Base-by-base conservation (phyloP, 805 yeast species). In the Metschnikowia cubensis region DNA sequence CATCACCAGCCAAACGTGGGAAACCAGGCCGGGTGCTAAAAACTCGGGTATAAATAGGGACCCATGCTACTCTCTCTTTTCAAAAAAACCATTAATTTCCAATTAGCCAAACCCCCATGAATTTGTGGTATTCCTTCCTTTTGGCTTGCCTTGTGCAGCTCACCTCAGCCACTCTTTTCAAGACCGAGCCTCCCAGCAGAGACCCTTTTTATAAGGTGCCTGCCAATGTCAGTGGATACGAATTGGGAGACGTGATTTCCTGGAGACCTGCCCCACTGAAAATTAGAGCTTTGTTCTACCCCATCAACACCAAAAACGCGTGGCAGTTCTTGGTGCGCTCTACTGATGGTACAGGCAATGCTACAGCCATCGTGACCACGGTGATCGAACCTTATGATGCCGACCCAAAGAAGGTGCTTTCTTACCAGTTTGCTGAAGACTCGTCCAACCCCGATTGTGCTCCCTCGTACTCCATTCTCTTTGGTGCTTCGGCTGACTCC, bases 301-400 rank as follows among this genome's bases (percentile, higher is more conserved):
- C 52, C 8, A 43, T 50, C 35, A 47, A 50, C 35, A 50, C 50
- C 15, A 36, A 51, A 34, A 46, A 37, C 17, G 53, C 54, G 3
- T 61, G 62, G 59, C 69, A 66, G 44, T 54, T 59, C 17, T 50
- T 61, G 45, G 58, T 62, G n/a, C 55, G 66, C 11, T 56, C 67
- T 2, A 50, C 57, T 14, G 58, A 60, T 45, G 44, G 59, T 1
- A 40, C 43, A 6, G 66, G 65, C 0, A 49, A 57, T 14, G 52
- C 65, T 6, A 57, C 50, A 3, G 64, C 64, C 6, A 51, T 58
- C 17, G 58, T 60, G 11, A 60, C 65, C 7, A 61, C 65, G 3
- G 39, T 63, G 4, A 42, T 60, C 13, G 51, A 58, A 42, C 66
- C 66, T 6, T 54, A 56, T 48, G 52, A 59, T 40, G 61, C 65